Evolutionary conservation across 176 grass and related monocot genomes (phyloP).

Genomic region (Carex kokanica): DNA sequence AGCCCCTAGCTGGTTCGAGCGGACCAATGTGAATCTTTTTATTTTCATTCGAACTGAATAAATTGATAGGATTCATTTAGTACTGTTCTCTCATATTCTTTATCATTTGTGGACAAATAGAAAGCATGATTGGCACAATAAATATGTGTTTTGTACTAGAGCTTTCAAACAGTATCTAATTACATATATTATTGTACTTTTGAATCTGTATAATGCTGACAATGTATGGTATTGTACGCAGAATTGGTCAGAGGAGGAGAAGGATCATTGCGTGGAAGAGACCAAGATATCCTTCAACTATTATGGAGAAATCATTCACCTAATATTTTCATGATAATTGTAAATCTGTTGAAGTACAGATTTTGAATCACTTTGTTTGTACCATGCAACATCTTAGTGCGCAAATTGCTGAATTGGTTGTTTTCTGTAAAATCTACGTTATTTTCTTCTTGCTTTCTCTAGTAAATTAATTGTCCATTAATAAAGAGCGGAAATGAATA

Average conservation of each 20-base stretch:
- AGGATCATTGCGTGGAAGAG: constrained; percentile 80
- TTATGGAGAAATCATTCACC: constrained; percentile 57
- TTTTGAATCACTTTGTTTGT: neutral
- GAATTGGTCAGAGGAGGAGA: constrained; percentile 80
- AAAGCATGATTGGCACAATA: neutral
- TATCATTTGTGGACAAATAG: neutral
- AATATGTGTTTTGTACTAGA: neutral
- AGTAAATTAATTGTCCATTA: constrained; percentile 16
- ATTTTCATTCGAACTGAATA: neutral
- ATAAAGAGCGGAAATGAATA: neutral
- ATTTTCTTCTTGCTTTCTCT: neutral
- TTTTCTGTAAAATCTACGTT: neutral
- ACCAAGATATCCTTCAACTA: constrained; percentile 75
- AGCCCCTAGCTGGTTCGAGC: neutral
- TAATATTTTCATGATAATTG: constrained; percentile 56
- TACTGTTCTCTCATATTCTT: neutral
- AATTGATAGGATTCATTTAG: neutral
- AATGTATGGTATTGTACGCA: neutral
- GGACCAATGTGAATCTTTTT: neutral
- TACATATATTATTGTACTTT: neutral
- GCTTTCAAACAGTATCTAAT: neutral
- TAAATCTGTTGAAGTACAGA: neutral
- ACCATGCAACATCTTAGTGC: neutral
- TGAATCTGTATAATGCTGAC: neutral
- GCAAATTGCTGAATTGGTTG: neutral